Evolutionary conservation across 2,329 filamentous ascomycete genomes (phyloP), one percentile per base, ranked within the genome.

Genomic region (Coniochaeta sp.): DNA sequence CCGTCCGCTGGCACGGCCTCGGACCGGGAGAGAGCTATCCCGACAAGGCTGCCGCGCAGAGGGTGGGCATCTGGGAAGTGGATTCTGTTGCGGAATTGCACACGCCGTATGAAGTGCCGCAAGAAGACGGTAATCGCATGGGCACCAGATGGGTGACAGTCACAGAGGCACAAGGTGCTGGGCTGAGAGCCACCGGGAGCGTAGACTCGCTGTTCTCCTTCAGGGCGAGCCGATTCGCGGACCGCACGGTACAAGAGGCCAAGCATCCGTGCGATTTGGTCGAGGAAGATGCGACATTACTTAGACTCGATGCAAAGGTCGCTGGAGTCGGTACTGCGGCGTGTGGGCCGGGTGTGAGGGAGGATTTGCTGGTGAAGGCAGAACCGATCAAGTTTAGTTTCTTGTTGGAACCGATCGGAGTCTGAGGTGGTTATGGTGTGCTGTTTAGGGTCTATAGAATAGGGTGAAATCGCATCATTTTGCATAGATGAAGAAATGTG

Each of bases 101-200:
- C 67, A 78, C 79, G 0, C 74, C 77, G 1, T 89, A 89, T 66
- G 87, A 90, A 19, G 84, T 85, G 24, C 87, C 87, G 0, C 87
- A 90, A 68, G 87, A 90, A 65, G 84, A 81, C 58, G 84, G 85
- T 1, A 90, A 89, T 68, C 76, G 83, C 16, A 83, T 82, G 59
- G 83, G 83, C 36, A 82, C 81, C 0, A 76, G 82, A 7, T 89
- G 84, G 81, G 70, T 89, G 7, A 67, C 60, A 3, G 61, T 71
- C 24, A 58, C 61, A 8, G 67, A 69, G 59, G 62, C 62, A 16
- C 68, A 69, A 26, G 69, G 66, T 8, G 63, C 62, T 7, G 70
- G 74, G 17, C 60, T 76, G 33, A 63, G 69, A 36, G 71, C 70
- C 11, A 64, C 64, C 19, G 63, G 66, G 11, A 64, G 66, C 8